Base-by-base conservation (phyloP, 2,329 filamentous ascomycete species). In the Phialophora chinensis region DNA sequence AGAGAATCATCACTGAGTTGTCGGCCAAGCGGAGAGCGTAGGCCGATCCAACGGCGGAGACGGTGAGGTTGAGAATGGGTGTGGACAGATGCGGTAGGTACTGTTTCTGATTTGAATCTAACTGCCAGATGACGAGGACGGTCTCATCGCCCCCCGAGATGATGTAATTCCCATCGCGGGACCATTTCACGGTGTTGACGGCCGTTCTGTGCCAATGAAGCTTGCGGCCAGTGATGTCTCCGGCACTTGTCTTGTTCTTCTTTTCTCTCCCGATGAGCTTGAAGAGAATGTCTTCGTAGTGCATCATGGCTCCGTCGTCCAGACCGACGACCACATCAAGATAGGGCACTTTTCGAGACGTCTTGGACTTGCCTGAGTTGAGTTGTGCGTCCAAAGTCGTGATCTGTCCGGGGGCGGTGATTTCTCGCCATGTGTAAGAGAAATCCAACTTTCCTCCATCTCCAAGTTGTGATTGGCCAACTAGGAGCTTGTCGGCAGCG, bases 61-160 rank as follows among this genome's bases (percentile, higher is more conserved):
- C 87, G 4, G 91, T 88, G 52, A 99, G 86, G 72, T 91, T 92
- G 76, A 95, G 90, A 42, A 99, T 91, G 29, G 89, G 88, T 5
- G 92, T 91, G 27, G 91, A 90, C 65, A 99, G 84, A 84, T 98
- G 93, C n/a, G 95, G 95, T 31, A 99, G 82, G 74, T 90, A 92
- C 75, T 95, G 90, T 74, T 88, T 88, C 75, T 90, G 90, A 69
- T 89, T 89, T 0, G 94, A 97, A 72, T 96, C 91, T 65, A 97
- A 83, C 79, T 99, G 95, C 93, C 93, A 98, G 35, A 97, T 82
- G 8, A 97, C 91, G 50, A 99, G 83, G 23, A 92, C 91, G 7
- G 92, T 93, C 79, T 99, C 95, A 25, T 88, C 88, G 35, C 95
- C 95, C 75, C 95, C 95, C 64, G 95, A 98, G 60, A 99, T 89